Percentiles rank a stretch among this genome's conserved stretches.
Conservation (phyloP, 2,329 filamentous ascomycete genomes). For the Trichophyton equinum region DNA sequence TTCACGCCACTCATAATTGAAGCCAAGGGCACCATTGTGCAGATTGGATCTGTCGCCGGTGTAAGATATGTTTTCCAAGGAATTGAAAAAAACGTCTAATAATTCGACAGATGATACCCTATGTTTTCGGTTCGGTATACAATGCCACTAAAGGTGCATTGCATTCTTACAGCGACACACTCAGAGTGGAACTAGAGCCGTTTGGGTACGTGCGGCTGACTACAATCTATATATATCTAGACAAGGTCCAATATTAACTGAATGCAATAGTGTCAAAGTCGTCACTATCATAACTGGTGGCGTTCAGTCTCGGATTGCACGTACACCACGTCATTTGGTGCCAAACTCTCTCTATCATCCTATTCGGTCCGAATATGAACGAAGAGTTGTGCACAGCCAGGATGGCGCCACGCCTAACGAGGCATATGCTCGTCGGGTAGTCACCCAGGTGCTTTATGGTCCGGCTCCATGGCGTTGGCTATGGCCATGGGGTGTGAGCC, state of each 20-base stretch:
- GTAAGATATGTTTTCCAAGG: slow-evolving; percentile 15
- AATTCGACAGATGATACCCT: slow-evolving; percentile 27
- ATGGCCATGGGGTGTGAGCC: slow-evolving; percentile 34
- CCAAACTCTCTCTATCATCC: slow-evolving; percentile 41
- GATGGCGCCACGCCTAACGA: slow-evolving; percentile 40
- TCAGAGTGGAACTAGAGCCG: slow-evolving; percentile 46
- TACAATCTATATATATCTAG: not conserved
- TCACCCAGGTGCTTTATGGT: slow-evolving; percentile 39
- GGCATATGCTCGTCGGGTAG: slow-evolving; percentile 44
- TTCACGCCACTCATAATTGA: slow-evolving; percentile 44
- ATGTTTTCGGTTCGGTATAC: slow-evolving; percentile 39
- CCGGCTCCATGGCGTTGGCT: slow-evolving; percentile 37
- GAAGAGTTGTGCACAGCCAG: slow-evolving; percentile 43
- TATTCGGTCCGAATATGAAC: slow-evolving; percentile 39
- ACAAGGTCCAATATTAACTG: not conserved
- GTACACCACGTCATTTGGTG: slow-evolving; percentile 37
- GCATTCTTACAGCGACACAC: slow-evolving; percentile 45
- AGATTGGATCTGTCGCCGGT: slow-evolving; percentile 35
- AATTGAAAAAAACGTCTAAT: not conserved
- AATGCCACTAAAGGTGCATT: slow-evolving; percentile 49
- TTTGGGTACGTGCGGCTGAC: slow-evolving; percentile 23
- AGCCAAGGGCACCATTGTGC: slow-evolving; percentile 34
- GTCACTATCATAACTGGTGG: slow-evolving; percentile 48
- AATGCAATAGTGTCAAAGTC: slow-evolving; percentile 34
- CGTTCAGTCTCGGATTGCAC: slow-evolving; percentile 46